These are phyloP conservation scores for Limnanthes douglasii DNA, from an alignment of 345 rosid species.

Conservation along the genomic window DNA sequence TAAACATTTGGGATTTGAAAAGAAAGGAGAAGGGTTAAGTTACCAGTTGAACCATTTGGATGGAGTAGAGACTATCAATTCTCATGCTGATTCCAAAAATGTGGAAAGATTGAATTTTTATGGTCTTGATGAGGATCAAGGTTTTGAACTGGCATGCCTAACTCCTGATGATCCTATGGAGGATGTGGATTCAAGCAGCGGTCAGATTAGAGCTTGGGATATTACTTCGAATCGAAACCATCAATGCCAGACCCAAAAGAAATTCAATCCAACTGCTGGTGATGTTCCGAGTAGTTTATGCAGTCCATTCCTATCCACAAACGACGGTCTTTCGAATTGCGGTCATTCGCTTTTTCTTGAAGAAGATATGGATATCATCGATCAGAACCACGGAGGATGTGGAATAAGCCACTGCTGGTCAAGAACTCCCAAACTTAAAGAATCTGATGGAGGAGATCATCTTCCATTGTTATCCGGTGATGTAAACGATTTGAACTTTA, in stretches of 20 bases:
- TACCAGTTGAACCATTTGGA: conserved; percentile 10
- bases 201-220: too few species aligned
- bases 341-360: conserved; percentile 24
- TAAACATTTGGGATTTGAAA: conserved; percentile 12
- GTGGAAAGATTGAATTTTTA: conserved; percentile 15
- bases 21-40: conserved; percentile 17
- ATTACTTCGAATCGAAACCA: conserved; percentile 13
- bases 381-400: conserved; percentile 33
- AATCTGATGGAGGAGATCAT: conserved; percentile 54
- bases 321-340: conserved; percentile 31
- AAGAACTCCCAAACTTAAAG: conserved; percentile 55
- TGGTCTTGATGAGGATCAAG: conserved; percentile 16
- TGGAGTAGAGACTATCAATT: conserved; percentile 7
- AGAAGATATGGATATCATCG: conserved; percentile 31
- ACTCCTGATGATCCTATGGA: conserved; percentile 22
- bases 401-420: conserved; percentile 83
- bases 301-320: conserved; percentile 35
- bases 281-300: conserved; percentile 37
- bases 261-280: conserved; percentile 23
- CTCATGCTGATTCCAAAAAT: conserved; percentile 2
- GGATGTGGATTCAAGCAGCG: conserved; percentile 33
- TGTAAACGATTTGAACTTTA: conserved; percentile 11
- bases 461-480: conserved; percentile 47
- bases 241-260: conserved; percentile 12
- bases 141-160: conserved; percentile 19